phyloP scores from a whole-genome alignment of 306 rosid genomes.

The Vigna nakashimae region DNA sequence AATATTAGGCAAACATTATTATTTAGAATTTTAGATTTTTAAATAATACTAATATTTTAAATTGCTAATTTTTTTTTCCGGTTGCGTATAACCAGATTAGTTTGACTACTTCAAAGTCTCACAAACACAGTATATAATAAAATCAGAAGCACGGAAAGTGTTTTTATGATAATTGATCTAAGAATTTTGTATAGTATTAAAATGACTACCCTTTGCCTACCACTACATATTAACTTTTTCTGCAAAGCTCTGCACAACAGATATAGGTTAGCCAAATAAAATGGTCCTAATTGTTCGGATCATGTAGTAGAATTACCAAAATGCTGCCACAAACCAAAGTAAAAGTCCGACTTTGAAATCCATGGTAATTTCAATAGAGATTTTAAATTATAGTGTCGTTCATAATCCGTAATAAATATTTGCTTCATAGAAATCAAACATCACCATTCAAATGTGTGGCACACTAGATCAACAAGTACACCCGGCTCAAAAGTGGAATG shows the following conservation, averaged over 20 bases:
- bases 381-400: not conserved
- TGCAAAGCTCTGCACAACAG: constrained; percentile 12
- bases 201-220: constrained; percentile 4
- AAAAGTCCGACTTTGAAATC: constrained; percentile 5
- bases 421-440: constrained; percentile 8
- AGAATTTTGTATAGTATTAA: not conserved
- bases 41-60: constrained; percentile 18
- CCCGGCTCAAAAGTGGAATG: not conserved
- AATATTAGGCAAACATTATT: not conserved
- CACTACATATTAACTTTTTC: constrained; percentile 18
- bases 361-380: constrained; percentile 3
- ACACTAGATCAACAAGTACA: constrained; percentile 25
- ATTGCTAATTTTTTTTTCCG: not conserved
- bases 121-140: not conserved
- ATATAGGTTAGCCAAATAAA: constrained; percentile 25
- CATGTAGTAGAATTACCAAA: constrained; percentile 28
- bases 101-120: constrained; percentile 30
- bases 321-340: not conserved
- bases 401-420: constrained; percentile 4
- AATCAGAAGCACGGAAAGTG: not conserved
- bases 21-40: constrained; percentile 14
- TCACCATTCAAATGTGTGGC: constrained; percentile 8
- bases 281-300: constrained; percentile 29
- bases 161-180: not conserved
- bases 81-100: constrained; percentile 16